A percentile compares a stretch with the other conserved stretches of the same genome.
These are phyloP conservation scores for Thermothielavioides terrestris DNA, from an alignment of 495 filamentous ascomycete genomes.

Conservation along the genomic window DNA sequence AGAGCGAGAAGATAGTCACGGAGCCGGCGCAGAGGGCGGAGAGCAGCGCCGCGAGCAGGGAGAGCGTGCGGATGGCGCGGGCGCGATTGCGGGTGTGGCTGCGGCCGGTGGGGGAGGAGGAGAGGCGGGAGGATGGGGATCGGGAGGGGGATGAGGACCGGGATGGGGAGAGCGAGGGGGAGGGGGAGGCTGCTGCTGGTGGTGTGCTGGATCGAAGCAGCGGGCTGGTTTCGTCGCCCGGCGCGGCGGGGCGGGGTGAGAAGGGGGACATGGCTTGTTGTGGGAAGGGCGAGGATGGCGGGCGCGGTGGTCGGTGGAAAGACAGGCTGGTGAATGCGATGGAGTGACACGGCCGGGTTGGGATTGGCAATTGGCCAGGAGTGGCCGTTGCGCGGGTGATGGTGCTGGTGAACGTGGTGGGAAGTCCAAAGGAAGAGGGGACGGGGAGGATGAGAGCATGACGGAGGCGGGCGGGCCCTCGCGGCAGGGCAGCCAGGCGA, in stretches of 20 bases:
- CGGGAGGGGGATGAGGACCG: constrained; percentile 18
- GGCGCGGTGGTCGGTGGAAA: constrained; percentile 25
- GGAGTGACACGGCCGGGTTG: constrained; percentile 31
- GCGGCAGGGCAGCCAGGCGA: background rate
- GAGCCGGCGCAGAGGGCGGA: constrained; percentile 68
- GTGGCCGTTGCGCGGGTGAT: constrained; percentile 10
- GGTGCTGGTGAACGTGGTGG: too few species aligned
- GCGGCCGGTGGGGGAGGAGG: too few species aligned
- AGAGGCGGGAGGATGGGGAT: constrained; percentile 14
- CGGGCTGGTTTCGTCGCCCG: too few species aligned
- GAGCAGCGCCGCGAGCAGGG: constrained; percentile 35
- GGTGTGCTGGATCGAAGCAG: too few species aligned
- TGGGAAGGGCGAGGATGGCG: constrained; percentile 32
- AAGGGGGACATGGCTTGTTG: background rate
- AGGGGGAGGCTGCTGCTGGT: constrained; percentile 27
- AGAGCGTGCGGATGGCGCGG: constrained; percentile 27
- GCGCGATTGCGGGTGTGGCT: too few species aligned
- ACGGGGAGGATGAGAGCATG: constrained; percentile 3
- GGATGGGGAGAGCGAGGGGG: constrained; percentile 29
- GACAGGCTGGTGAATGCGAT: constrained; percentile 44
- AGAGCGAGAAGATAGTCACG: constrained; percentile 82
- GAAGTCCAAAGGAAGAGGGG: too few species aligned
- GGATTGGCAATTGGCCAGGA: background rate
- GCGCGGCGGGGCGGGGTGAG: background rate
- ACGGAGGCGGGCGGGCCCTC: background rate